Conservation (phyloP, 2,329 filamentous ascomycete genomes). For the Westerdykella aurantiaca region DNA sequence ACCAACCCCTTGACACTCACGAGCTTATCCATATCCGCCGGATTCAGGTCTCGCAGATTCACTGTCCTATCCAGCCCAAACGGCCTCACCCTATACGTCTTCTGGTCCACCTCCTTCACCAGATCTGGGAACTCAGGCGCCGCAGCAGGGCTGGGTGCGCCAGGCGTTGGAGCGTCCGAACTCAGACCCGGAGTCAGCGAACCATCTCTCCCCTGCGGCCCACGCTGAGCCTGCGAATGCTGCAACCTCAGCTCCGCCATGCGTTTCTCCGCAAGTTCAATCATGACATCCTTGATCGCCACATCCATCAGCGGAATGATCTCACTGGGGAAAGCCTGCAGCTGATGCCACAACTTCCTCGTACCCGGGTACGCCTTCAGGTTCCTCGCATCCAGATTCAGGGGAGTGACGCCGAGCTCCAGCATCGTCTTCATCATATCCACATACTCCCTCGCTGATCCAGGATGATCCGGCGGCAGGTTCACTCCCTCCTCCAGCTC, state of each 20-base stretch:
- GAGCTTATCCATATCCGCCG: slow-evolving; percentile 93
- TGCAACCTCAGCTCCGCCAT: slow-evolving; percentile 60
- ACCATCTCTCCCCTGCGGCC: slow-evolving; percentile 48
- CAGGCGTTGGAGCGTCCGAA: slow-evolving; percentile 60
- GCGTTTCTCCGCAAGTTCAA: slow-evolving; percentile 77
- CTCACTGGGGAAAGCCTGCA: slow-evolving; percentile 91
- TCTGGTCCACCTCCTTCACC: slow-evolving; percentile 69
- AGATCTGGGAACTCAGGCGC: slow-evolving; percentile 60
- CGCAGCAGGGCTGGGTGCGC: slow-evolving; percentile 27
- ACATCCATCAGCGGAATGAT: slow-evolving; percentile 97
- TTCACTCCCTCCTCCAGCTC: slow-evolving; percentile 67
- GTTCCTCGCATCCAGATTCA: slow-evolving; percentile 85
- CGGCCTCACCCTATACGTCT: slow-evolving; percentile 78
- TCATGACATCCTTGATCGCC: slow-evolving; percentile 85
- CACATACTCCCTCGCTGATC: slow-evolving; percentile 75
- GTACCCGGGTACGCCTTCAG: slow-evolving; percentile 90
- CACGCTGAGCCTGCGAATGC: slow-evolving; percentile 52
- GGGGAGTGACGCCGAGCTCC: slow-evolving; percentile 70
- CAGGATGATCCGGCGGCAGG: slow-evolving; percentile 59
- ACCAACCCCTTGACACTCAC: slow-evolving; percentile 93
- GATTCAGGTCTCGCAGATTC: slow-evolving; percentile 91
- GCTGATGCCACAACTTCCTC: slow-evolving; percentile 89
- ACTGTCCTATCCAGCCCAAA: slow-evolving; percentile 82
- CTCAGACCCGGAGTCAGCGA: slow-evolving; percentile 73
- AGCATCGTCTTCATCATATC: slow-evolving; percentile 87